A percentile compares a stretch with the other conserved stretches of the same genome.
Evolutionary conservation across 2,329 filamentous ascomycete species (phyloP).

Genomic region (Claviceps cyperi): DNA sequence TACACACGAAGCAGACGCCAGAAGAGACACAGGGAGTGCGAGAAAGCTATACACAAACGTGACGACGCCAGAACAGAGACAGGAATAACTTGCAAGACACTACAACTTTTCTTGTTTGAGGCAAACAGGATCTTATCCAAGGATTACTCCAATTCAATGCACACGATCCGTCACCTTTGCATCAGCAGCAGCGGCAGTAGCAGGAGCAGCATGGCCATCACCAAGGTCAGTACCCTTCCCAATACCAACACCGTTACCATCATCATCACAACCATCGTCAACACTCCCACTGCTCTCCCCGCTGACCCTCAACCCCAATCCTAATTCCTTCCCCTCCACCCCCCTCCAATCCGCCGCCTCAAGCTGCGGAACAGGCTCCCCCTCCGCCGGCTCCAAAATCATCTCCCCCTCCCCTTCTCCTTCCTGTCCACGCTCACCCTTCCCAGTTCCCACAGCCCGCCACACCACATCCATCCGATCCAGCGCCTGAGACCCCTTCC

Average conservation of each 20-base stretch:
- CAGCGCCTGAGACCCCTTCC: conserved; percentile 68
- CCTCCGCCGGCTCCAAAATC: conserved; percentile 47
- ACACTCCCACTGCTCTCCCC: conserved; percentile 53
- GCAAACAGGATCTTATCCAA: too few relatives aligned
- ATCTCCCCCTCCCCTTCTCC: conserved; percentile 11
- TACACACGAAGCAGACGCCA: too few relatives aligned
- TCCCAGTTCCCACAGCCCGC: conserved; percentile 30
- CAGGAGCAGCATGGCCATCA: too few relatives aligned
- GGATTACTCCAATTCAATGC: too few relatives aligned
- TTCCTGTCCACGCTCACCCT: not conserved
- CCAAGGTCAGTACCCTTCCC: too few relatives aligned
- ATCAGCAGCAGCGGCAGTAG: too few relatives aligned
- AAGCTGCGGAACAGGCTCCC: conserved; percentile 56
- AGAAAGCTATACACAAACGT: too few relatives aligned
- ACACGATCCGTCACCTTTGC: too few relatives aligned
- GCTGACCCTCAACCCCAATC: conserved; percentile 56
- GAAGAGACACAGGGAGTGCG: too few relatives aligned
- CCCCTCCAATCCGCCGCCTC: conserved; percentile 62
- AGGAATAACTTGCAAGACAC: too few relatives aligned
- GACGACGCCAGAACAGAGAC: too few relatives aligned
- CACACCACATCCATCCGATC: conserved; percentile 79
- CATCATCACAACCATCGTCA: conserved; percentile 6
- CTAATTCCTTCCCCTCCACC: conserved; percentile 35
- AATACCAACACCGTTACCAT: not conserved
- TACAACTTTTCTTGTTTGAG: too few relatives aligned